These are phyloP conservation scores for Letharia columbiana DNA, from an alignment of 495 filamentous ascomycete species.

Conservation along the genomic window DNA sequence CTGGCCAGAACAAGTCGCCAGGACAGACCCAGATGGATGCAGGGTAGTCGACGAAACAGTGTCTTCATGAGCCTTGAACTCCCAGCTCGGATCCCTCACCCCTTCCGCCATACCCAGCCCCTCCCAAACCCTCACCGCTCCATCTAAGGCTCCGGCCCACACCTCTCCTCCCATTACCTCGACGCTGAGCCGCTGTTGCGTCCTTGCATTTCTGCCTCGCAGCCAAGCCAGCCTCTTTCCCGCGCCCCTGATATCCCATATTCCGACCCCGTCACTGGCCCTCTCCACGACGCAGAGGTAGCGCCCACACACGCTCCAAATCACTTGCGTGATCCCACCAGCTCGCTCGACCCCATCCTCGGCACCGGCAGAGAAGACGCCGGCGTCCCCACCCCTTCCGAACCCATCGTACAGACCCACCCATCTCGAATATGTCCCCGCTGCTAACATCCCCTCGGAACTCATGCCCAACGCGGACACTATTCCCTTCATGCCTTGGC, in stretches of 20 bases:
- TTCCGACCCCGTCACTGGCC: slow-evolving; percentile 57
- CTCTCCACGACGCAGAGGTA: slow-evolving; percentile 87
- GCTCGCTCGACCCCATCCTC: slow-evolving; percentile 32
- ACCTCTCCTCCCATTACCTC: slow-evolving; percentile 47
- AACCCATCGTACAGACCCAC: slow-evolving; percentile 68
- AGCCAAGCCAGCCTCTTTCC: slow-evolving; percentile 61
- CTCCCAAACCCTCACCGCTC: slow-evolving; percentile 67
- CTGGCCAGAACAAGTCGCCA: slow-evolving; percentile 69
- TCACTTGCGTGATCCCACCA: slow-evolving; percentile 67
- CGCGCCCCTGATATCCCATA: slow-evolving; percentile 77
- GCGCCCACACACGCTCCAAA: slow-evolving; percentile 78
- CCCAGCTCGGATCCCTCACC: slow-evolving; percentile 45
- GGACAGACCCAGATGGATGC: slow-evolving; percentile 57
- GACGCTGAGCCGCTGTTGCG: slow-evolving; percentile 71
- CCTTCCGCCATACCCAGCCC: slow-evolving; percentile 49
- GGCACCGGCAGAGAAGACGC: slow-evolving; percentile 51
- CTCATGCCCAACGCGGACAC: slow-evolving; percentile 57
- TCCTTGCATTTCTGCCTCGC: slow-evolving; percentile 57
- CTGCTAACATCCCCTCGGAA: slow-evolving; percentile 56
- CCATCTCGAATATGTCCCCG: slow-evolving; percentile 70
- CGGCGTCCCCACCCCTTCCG: slow-evolving; percentile 56
- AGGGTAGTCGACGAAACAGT: slow-evolving; percentile 55
- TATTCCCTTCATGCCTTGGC: slow-evolving; percentile 68
- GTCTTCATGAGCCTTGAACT: slow-evolving; percentile 53
- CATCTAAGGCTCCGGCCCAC: slow-evolving; percentile 80